These are phyloP conservation scores for Citrus maxima DNA, from an alignment of 345 rosid genomes.

Conservation along the genomic window DNA sequence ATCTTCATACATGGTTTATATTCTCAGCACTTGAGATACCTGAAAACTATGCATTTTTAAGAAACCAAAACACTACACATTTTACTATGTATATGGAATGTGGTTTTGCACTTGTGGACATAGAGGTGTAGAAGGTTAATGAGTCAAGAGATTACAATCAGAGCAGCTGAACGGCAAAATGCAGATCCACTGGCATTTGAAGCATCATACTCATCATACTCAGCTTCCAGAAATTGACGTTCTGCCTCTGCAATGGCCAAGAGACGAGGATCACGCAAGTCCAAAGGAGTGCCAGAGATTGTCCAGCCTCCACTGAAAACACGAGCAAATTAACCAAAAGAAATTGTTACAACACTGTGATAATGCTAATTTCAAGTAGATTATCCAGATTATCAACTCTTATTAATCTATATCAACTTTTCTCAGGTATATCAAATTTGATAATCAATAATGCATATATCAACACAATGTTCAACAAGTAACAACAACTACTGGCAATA, in stretches of 20 bases:
- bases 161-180: conserved; percentile 87
- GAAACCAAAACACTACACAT: background rate
- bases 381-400: background rate
- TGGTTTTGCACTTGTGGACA: background rate
- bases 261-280: conserved; percentile 80
- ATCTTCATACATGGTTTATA: background rate
- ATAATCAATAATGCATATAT: background rate
- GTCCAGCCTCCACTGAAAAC: conserved; percentile 85
- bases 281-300: conserved; percentile 74
- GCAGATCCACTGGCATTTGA: conserved; percentile 83
- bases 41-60: no score
- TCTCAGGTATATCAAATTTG: conserved; percentile 1
- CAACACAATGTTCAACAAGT: background rate
- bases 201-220: conserved; percentile 79
- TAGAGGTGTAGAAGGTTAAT: background rate
- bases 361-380: background rate
- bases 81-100: background rate
- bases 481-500: background rate
- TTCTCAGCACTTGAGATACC: background rate
- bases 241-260: conserved; percentile 92
- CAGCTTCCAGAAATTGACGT: conserved; percentile 76
- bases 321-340: conserved; percentile 2
- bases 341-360: background rate
- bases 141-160: conserved; percentile 51
- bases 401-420: conserved; percentile 9